A percentile compares a stretch with the other conserved stretches of the same genome.
Evolutionary conservation across 768 basidiomycete species (phyloP).

Genomic region (Albatrellus ellisii): DNA sequence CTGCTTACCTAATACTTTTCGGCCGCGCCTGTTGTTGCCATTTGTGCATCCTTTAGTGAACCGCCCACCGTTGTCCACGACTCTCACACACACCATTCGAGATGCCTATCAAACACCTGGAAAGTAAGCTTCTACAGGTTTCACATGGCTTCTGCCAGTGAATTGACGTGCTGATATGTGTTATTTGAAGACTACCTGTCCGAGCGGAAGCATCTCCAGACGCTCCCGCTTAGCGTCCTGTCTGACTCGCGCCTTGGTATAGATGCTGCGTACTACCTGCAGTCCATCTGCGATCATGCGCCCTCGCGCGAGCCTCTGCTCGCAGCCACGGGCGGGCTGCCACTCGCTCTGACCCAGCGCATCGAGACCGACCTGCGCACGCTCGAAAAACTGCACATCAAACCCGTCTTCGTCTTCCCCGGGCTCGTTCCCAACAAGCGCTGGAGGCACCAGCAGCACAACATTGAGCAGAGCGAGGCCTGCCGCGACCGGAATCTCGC

Average conservation of each 20-base stretch:
- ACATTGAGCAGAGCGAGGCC: slow-evolving; percentile 38
- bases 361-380: slow-evolving; percentile 87
- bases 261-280: slow-evolving; percentile 87
- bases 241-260: slow-evolving; percentile 92
- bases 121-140: slow-evolving; percentile 38
- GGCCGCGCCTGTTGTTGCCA: neutral
- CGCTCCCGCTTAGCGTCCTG: slow-evolving; percentile 66
- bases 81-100: slow-evolving; percentile 7
- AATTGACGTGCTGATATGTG: neutral
- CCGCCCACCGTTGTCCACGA: slow-evolving; percentile 2
- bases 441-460: slow-evolving; percentile 48
- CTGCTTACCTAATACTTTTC: slow-evolving; percentile 1
- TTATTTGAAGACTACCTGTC: slow-evolving; percentile 53
- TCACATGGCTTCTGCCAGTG: neutral
- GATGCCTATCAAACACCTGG: slow-evolving; percentile 79
- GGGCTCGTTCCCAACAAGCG: slow-evolving; percentile 73
- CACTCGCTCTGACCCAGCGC: slow-evolving; percentile 73
- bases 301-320: slow-evolving; percentile 81
- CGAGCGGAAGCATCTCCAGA: slow-evolving; percentile 82
- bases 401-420: slow-evolving; percentile 97
- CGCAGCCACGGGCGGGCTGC: slow-evolving; percentile 90
- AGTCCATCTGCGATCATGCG: slow-evolving; percentile 60
- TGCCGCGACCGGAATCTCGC: slow-evolving; percentile 72
- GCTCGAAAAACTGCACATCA: slow-evolving; percentile 86
- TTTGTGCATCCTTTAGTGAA: neutral